Evolutionary conservation across 768 basidiomycete genomes (phyloP), one percentile per base, ranked within the genome.

Genomic region (Naganishia vaughanmartiniae): DNA sequence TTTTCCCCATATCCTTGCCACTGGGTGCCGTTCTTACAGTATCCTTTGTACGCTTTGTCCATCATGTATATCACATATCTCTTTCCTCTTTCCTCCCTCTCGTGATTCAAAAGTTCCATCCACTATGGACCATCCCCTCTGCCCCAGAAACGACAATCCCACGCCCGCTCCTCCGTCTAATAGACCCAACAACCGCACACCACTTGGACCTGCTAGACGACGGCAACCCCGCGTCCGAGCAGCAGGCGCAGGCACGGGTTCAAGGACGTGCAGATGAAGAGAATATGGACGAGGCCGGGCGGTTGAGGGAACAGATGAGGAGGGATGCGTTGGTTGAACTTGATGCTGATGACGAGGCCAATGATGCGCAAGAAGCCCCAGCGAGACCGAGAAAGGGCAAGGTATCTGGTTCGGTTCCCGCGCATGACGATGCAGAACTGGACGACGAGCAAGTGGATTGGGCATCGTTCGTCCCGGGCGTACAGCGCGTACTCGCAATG

Each of bases 31-130:
- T 42, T 42, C 42, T 42, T 42, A 42, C 42, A 42, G 10, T 15
- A 42, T 42, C 42, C 15, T 15, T 42, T 42, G 42, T 42, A 42
- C 42, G 17, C n/a, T n/a, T 9, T 42, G 42, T 42, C 42, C 2
- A 42, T 15, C 34, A n/a, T n/a, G n/a, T 42, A 42, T 42, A 42
- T 15, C 9, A 2, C 14, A 42, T 15, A 42, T 42, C 7, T 42
- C 15, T 2, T 11, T 42, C 10, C 42, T 42, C 10, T 7, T 7
- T 9, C 14, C 17, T 42, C 42, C 42, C 7, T 42, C 66, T 24
- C 17, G 19, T 2, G 4, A n/a, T n/a, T n/a, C n/a, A n/a, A n/a
- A 73, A 81, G 80, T 81, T 81, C 68, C 80, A 81, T 57, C 80
- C 80, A 12, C 77, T 81, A 14, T 76, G 79, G 66, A 72, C 79